A percentile compares a stretch with the other conserved stretches of the same genome.
Conservation (phyloP, 352 stramenopile species). For the Globisporangium spiculum region DNA sequence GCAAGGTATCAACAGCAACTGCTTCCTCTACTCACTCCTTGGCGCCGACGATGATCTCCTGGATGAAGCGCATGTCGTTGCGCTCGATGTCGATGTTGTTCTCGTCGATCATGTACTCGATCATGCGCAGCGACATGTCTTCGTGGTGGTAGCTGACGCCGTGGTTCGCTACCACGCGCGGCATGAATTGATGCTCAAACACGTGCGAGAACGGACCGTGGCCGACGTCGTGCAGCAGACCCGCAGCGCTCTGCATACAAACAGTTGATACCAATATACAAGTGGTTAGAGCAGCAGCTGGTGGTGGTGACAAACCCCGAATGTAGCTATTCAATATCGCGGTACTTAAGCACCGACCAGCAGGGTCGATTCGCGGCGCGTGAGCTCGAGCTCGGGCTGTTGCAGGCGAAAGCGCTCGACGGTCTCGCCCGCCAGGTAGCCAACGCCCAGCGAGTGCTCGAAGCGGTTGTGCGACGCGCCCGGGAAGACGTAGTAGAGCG, state of each 20-base stretch:
- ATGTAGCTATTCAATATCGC: background rate
- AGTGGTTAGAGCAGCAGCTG: background rate
- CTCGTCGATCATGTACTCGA: slow-evolving; percentile 78
- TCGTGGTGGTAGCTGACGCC: slow-evolving; percentile 68
- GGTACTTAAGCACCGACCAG: slow-evolving; percentile 32
- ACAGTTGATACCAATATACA: background rate
- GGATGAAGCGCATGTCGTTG: slow-evolving; percentile 69
- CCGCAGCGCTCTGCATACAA: slow-evolving; percentile 54
- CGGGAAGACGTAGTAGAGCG: slow-evolving; percentile 85
- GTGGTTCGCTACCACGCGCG: slow-evolving; percentile 34
- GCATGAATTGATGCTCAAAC: slow-evolving; percentile 92
- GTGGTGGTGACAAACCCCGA: background rate
- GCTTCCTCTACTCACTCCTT: slow-evolving; percentile 41
- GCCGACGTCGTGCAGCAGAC: slow-evolving; percentile 84
- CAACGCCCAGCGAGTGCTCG: slow-evolving; percentile 94
- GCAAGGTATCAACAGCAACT: background rate
- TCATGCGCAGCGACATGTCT: slow-evolving; percentile 77
- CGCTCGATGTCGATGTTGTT: slow-evolving; percentile 78
- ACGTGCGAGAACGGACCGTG: slow-evolving; percentile 96
- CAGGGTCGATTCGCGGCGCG: slow-evolving; percentile 72
- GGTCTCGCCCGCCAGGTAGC: slow-evolving; percentile 90
- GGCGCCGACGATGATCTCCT: slow-evolving; percentile 78
- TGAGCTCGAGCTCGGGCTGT: slow-evolving; percentile 90
- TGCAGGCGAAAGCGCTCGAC: slow-evolving; percentile 76
- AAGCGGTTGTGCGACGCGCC: slow-evolving; percentile 93